Base-by-base conservation (phyloP, 306 rosid species). In the Dalbergia cochinchinensis region DNA sequence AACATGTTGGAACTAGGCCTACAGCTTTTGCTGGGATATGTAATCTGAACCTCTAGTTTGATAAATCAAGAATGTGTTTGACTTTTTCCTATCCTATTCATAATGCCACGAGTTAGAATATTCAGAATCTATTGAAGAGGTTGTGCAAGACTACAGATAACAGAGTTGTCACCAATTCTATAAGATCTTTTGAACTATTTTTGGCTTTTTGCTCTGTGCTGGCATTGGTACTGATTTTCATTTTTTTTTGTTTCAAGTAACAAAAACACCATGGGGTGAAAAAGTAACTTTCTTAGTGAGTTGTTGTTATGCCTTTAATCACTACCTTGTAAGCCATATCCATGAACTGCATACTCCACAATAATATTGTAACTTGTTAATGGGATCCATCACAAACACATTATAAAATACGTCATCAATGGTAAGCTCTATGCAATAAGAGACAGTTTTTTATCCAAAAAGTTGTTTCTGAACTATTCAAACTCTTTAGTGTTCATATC, bases 181-280 rank as follows among this genome's bases (percentile, higher is more conserved):
- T 73, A 26, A 54, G 22, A 57, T 15, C 74, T 66, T 83, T 73
- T 50, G 45, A 16, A 15, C 65, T 13, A n/a, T 16, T 3, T 42
- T 7, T 42, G 1, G 1, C 10, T 34, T 62, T 54, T 11, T 63
- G 50, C 44, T 59, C 14, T 75, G 61, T 54, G 58, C 48, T 83
- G 77, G 69, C 48, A 3, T 34, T 78, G 44, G 16, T 80, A 66
- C 22, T 62, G 4, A 18, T 15, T 61, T 22, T 53, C 55, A 13
- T 11, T 61, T 22, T n/a, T n/a, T 53, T 60, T 83, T 71, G 67
- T 83, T 82, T 79, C 87, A 95, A 98, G 98, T 91, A 18, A 92
- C 98, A 37, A 95, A 95, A 79, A 91, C 98, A 57, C 99, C 99
- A 55, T 95, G 98, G 97, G 98, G 97, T 20, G 98, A 95, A 83